Base-by-base conservation (phyloP, 2,329 filamentous ascomycete species). In the Nothophoma quercina region DNA sequence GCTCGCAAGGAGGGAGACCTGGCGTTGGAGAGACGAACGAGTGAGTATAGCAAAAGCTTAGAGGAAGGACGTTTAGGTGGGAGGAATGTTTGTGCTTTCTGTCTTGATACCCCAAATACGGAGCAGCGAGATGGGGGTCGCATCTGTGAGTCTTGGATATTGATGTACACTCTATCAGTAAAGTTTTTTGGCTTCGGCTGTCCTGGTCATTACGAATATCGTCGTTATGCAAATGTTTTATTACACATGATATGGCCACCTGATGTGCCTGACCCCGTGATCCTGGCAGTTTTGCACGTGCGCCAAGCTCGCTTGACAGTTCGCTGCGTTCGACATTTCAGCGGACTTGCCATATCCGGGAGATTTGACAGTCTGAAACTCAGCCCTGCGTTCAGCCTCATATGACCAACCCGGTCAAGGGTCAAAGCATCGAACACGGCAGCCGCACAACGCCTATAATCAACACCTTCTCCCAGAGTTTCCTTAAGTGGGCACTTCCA, bases 41-140 rank as follows among this genome's bases (percentile, higher is more conserved):
- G n/a, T n/a, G n/a, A n/a, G n/a, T n/a, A n/a, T n/a, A n/a, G n/a
- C n/a, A 25, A 21, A 26, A 10, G 8, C n/a, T 26, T 6, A n/a
- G 28, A 23, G 28, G 13, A 15, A 19, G 2, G 21, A 10, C 25
- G n/a, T 8, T 6, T 26, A 13, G 18, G 26, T n/a, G 16, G 30
- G 29, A 13, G 29, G 36, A 32, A 19, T 7, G 41, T 52, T 32
- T 38, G 40, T 53, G 40, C 22, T 35, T 40, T 38, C 39, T 34
- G 43, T 54, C 50, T 44, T 54, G 50, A 54, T 54, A 54, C 50
- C 50, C 50, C 50, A 49, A 43, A 42, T 39, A 32, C 34, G 38
- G 26, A 45, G 50, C 30, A 15, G 43, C 43, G 23, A 42, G 40
- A 45, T 45, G 50, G 50, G 42, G 42, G 45, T 16, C 41, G n/a